Conservation (phyloP, 306 rosid genomes). For the Alnus rubra region DNA sequence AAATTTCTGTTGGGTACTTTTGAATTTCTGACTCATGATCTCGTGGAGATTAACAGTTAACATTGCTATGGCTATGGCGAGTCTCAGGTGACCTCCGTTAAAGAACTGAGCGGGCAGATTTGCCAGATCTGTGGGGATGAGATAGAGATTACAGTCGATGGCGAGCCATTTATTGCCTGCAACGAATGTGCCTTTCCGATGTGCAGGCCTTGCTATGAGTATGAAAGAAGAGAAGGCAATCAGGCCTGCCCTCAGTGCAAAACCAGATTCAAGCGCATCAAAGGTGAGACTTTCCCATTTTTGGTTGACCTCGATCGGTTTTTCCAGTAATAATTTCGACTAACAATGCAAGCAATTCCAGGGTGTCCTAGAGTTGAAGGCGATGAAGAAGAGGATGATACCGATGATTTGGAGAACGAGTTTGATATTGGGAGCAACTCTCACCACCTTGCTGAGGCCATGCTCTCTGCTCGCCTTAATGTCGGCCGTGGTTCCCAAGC, state of each 20-base stretch:
- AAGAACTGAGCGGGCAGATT: slow-evolving; percentile 77
- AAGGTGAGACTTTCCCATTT: slow-evolving; percentile 42
- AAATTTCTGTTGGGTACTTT: slow-evolving; percentile 6
- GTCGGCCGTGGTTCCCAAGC: slow-evolving; percentile 51
- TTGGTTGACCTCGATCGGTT: background rate
- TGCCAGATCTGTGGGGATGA: slow-evolving; percentile 98
- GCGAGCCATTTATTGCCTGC: slow-evolving; percentile 91
- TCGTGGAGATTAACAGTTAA: slow-evolving; percentile 23
- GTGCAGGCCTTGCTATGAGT: slow-evolving; percentile 87
- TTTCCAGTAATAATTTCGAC: slow-evolving; percentile 6
- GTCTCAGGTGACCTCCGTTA: slow-evolving; percentile 68
- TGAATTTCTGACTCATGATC: slow-evolving; percentile 7
- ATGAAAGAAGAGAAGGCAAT: slow-evolving; percentile 94
- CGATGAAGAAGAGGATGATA: slow-evolving; percentile 86
- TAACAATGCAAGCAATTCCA: slow-evolving; percentile 27
- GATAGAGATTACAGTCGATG: slow-evolving; percentile 69
- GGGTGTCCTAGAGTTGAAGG: slow-evolving; percentile 90
- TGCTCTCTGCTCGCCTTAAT: slow-evolving; percentile 61
- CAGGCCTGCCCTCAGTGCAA: slow-evolving; percentile 92
- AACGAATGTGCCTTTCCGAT: slow-evolving; percentile 96
- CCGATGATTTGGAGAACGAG: slow-evolving; percentile 85
- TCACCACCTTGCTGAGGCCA: slow-evolving; percentile 54
- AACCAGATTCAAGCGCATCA: slow-evolving; percentile 83
- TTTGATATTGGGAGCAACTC: slow-evolving; percentile 70
- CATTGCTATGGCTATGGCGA: slow-evolving; percentile 7